Evolutionary conservation across 2,329 filamentous ascomycete genomes (phyloP), one percentile per base, ranked within the genome.

Genomic region (Dactylellina parvicollis): DNA sequence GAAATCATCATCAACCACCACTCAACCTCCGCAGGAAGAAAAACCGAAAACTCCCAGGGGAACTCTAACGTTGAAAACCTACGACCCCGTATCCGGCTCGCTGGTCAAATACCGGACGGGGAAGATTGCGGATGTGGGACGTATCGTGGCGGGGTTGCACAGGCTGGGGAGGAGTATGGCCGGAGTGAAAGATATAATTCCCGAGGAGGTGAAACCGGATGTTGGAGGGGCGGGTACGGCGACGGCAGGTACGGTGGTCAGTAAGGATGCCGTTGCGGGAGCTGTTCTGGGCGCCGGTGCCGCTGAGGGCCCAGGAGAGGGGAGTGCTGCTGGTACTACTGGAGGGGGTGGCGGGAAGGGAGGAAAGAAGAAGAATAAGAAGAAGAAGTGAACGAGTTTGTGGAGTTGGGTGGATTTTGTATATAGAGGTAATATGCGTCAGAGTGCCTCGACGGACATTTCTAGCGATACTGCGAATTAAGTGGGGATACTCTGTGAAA

Each of bases 1-100:
- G n/a, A 92, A 59, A 96, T 92, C 81, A 97, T 92, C 78, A 97
- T 95, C 65, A 96, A 82, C 36, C 98, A 84, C 78, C 94, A 98
- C 22, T 96, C n/a, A n/a, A 84, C 32, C 97, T 83, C 79, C 97
- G 97, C 28, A 88, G 94, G 42, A 62, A 57, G 42, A 83, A 98
- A 95, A 78, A 98, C 97, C 81, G 96, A 98, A 69, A 60, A 10
- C 20, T 0, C 67, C 67, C 34, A 59, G 67, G 36, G 92, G 90
- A 76, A 87, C 85, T 62, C 88, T 99, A 56, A 89, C 88, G 2
- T 83, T 99, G 74, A 98, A 96, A 83, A 95, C 95, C 3, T 98
- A 89, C 83, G 92, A 97, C 80, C 90, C 95, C 0, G 83, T 83
- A 42, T 90, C 89, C 61, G 95, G 95, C 78, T 89, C 89, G 67